Percentiles rank a stretch among this genome's conserved stretches.
Conservation (phyloP, 495 filamentous ascomycete species). For the Delitschia confertaspora region DNA sequence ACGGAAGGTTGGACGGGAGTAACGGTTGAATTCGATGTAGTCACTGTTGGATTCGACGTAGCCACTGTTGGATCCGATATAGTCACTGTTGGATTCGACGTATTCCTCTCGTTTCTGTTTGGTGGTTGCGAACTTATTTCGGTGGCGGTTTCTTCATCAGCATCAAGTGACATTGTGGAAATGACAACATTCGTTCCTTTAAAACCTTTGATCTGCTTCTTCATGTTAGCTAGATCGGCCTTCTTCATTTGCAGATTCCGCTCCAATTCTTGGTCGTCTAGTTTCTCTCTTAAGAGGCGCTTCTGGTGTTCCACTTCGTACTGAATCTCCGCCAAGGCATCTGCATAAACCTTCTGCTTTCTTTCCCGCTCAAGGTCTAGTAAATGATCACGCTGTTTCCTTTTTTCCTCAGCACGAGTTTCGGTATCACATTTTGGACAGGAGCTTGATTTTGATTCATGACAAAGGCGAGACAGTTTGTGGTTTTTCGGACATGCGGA, state of each 20-base stretch:
- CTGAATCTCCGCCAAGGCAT: constrained; percentile 45
- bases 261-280: constrained; percentile 40
- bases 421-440: constrained; percentile 48
- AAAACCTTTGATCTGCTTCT: not conserved
- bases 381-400: constrained; percentile 43
- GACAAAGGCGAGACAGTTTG: constrained; percentile 37
- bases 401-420: constrained; percentile 39
- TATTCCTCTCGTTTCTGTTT: no score
- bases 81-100: no score
- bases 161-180: no score
- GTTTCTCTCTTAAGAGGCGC: constrained; percentile 40
- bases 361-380: constrained; percentile 45
- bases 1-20: no score
- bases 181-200: no score
- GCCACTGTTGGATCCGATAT: no score
- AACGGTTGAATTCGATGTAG: no score
- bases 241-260: constrained; percentile 41
- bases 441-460: constrained; percentile 10
- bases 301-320: constrained; percentile 49
- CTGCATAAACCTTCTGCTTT: constrained; percentile 43
- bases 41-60: no score
- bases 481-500: constrained; percentile 48
- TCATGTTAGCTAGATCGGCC: constrained; percentile 33
- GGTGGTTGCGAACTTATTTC: no score
- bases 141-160: no score